Percentiles rank a stretch among this genome's conserved stretches.
Evolutionary conservation across 768 basidiomycete species (phyloP).

Genomic region (Auricularia auricula-judae): DNA sequence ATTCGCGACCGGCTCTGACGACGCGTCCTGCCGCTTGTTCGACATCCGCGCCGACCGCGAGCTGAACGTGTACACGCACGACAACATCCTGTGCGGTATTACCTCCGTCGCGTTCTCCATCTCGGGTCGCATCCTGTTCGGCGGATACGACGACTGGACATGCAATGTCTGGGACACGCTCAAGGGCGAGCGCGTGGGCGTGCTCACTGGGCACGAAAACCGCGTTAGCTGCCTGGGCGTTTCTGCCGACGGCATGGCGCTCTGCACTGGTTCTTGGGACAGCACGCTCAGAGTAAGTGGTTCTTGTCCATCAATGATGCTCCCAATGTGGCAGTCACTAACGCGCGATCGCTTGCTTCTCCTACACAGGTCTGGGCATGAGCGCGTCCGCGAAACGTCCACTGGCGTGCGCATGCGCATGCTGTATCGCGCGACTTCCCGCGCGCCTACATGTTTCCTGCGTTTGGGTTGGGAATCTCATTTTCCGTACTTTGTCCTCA

Average conservation of each 20-base stretch:
- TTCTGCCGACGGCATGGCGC: constrained; percentile 92
- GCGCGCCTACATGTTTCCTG: background rate
- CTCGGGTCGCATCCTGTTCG: constrained; percentile 93
- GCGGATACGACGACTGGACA: constrained; percentile 99
- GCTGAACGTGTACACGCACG: constrained; percentile 92
- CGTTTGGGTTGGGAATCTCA: background rate
- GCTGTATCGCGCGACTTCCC: background rate
- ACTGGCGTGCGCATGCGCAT: too few relatives aligned
- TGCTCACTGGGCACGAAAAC: constrained; percentile 96
- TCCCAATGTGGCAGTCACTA: background rate
- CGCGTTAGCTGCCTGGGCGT: constrained; percentile 94
- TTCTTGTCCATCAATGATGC: background rate
- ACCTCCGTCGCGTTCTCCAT: constrained; percentile 98
- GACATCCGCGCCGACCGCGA: constrained; percentile 97
- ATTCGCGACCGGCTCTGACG: constrained; percentile 96
- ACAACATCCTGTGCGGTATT: constrained; percentile 98
- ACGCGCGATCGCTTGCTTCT: background rate
- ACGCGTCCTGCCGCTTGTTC: constrained; percentile 95
- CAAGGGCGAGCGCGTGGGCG: constrained; percentile 96
- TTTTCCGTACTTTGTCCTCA: background rate
- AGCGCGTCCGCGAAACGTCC: background rate
- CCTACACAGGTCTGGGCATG: background rate
- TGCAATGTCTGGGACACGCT: constrained; percentile 99
- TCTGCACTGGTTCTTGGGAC: constrained; percentile 98
- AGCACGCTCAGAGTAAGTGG: constrained; percentile 80